Evolutionary conservation across 805 yeast genomes (phyloP), one percentile per base, ranked within the genome.

Genomic region (Kodamaea jinghongensis): DNA sequence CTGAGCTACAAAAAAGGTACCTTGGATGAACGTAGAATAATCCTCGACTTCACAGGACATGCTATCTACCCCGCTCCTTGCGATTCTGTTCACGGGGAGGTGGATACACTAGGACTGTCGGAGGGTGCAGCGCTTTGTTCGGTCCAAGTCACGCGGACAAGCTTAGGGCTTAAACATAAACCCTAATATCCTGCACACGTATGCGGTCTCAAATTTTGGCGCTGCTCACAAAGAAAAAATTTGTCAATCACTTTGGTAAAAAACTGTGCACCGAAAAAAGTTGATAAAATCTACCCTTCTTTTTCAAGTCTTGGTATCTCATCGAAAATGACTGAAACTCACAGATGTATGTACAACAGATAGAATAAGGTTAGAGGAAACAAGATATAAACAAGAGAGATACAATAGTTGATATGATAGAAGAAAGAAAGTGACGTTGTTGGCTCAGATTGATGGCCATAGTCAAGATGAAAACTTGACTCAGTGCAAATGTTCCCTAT

Each of bases 301-400:
- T 39, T 20, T 39, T 39, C 36, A 35, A 39, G 37, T 33, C 40
- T 28, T 17, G 34, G 25, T 39, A 28, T 17, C 36, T 31, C 31
- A 47, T 47, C 56, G 79, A 71, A 20, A 75, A 87, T 87, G 96
- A 89, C 95, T 79, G 95, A 86, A 81, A 83, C 95, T 71, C 95
- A 87, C 79, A 87, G 96, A 88, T 84, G 96, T 86, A 87, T 75
- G 96, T 86, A 57, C 48, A 34, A 27, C 26, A 35, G 22, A n/a
- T 16, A 5, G 22, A 32, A 8, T 20, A 20, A 6, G 23, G 23
- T 6, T 20, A 20, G 10, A 12, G 17, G 12, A 11, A 25, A 13
- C 13, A 11, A 10, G 22, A 28, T 12, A 13, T 14, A n/a, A 28
- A 4, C 10, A 14, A 23, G 13, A 13, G 25, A 20, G 20, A 28